Evolutionary conservation across 2,329 filamentous ascomycete species (phyloP), one percentile per base, ranked within the genome.

Genomic region (Hirsutella rhossiliensis): DNA sequence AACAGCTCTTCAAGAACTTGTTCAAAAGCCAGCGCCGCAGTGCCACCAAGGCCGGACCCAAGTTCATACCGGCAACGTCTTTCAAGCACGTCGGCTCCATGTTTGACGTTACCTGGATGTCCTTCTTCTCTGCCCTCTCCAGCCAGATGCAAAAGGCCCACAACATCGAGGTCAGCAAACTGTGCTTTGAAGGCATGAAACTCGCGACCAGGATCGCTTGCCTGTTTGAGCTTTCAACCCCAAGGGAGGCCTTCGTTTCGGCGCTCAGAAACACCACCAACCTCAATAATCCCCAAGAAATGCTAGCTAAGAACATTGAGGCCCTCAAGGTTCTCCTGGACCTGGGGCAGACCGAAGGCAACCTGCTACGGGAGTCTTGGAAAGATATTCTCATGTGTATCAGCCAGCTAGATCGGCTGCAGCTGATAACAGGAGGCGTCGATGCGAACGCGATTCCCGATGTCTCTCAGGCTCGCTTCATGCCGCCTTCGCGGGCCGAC

Each of bases 31-130:
- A 98, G 62, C 81, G 86, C 41, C 82, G 80, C 55, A 92, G 86
- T 47, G 80, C 86, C 2, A 68, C 84, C 37, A 83, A 84, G 52
- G 60, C 75, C 59, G 66, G 80, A 62, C 55, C 82, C 72, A 65
- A 80, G 69, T 98, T 92, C 62, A 94, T 98, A 44, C 85, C 87
- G 1, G 92, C 92, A 4, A 92, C 87, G 2, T 97, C 89, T 0
- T 89, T 87, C 60, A 90, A 87, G 54, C 92, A 98, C 61, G 85
- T 96, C 41, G 92, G 92, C 0, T 88, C 92, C 1, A 98, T 98
- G 92, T 97, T 98, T 58, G 89, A 95, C 55, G 88, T 95, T 20
- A 94, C 88, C 0, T 98, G 92, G 92, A 98, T 97, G 90, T 95
- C 90, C 11, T 94, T 96, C 62, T 84, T 98, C 56, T 97, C 90